Evolutionary conservation across 169 alveolate species (phyloP).

Genomic region (Plasmodium blacklocki): DNA sequence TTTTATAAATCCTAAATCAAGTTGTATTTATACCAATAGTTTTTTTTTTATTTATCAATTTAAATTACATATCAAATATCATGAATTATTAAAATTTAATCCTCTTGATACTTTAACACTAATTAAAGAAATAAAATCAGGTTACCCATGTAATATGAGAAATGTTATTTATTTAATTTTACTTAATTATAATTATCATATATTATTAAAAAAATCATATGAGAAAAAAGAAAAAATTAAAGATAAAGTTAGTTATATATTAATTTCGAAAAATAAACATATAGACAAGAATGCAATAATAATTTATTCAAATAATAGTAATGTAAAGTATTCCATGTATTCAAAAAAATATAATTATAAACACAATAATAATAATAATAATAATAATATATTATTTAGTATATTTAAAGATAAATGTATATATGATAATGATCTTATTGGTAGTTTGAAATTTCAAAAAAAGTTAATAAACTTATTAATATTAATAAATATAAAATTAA

Average conservation of each 20-base stretch:
- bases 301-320: constrained; percentile 1
- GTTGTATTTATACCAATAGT: constrained; percentile 14
- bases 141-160: constrained; percentile 29
- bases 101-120: constrained; percentile 20
- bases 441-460: constrained; percentile 25
- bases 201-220: constrained; percentile 11
- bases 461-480: neutral
- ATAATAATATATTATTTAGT: neutral
- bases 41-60: constrained; percentile 38
- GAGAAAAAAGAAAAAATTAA: constrained; percentile 35
- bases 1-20: neutral
- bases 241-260: neutral
- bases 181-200: constrained; percentile 19
- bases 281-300: neutral
- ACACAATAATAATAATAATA: too few relatives aligned
- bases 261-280: neutral
- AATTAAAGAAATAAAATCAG: constrained; percentile 12
- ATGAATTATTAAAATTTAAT: constrained; percentile 20
- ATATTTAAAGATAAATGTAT: neutral
- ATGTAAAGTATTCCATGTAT: neutral
- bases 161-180: constrained; percentile 17
- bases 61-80: constrained; percentile 23
- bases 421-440: constrained; percentile 23
- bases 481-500: constrained; percentile 23
- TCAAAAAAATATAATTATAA: neutral